These are phyloP conservation scores for Glycyrrhiza uralensis DNA, from an alignment of 306 rosid species.

Conservation along the genomic window DNA sequence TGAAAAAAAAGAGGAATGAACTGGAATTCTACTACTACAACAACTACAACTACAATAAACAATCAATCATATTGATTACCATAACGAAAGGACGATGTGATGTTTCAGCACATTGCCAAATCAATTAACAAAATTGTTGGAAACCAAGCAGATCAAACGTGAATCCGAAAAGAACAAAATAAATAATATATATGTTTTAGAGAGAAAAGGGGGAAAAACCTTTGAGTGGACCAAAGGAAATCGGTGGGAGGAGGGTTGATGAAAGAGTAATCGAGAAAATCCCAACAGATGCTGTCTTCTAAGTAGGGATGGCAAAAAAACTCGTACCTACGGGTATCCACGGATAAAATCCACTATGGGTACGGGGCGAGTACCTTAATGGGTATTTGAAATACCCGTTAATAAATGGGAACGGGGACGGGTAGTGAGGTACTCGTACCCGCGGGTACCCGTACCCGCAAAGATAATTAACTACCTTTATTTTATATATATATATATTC, in stretches of 20 bases:
- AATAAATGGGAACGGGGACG: no score
- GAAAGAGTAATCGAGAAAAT: conserved; percentile 56
- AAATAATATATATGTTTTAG: background rate
- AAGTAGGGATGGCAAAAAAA: no score
- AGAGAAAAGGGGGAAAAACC: background rate
- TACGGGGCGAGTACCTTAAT: no score
- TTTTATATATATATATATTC: no score
- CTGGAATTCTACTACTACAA: background rate
- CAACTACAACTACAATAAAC: background rate
- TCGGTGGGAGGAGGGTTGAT: conserved; percentile 48
- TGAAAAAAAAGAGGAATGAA: background rate
- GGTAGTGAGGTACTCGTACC: no score
- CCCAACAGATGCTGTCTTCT: conserved; percentile 46
- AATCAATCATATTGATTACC: conserved; percentile 1
- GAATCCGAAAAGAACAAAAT: background rate
- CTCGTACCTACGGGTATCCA: no score
- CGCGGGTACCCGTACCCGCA: no score
- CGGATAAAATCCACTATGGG: no score
- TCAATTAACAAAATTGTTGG: background rate
- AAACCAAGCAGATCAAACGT: background rate
- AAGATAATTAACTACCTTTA: no score
- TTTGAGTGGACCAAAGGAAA: conserved; percentile 55
- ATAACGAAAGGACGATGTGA: background rate
- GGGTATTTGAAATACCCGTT: no score
- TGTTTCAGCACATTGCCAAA: background rate